Evolutionary conservation across 2,329 filamentous ascomycete genomes (phyloP).

Genomic region (Monosporascus sp.): DNA sequence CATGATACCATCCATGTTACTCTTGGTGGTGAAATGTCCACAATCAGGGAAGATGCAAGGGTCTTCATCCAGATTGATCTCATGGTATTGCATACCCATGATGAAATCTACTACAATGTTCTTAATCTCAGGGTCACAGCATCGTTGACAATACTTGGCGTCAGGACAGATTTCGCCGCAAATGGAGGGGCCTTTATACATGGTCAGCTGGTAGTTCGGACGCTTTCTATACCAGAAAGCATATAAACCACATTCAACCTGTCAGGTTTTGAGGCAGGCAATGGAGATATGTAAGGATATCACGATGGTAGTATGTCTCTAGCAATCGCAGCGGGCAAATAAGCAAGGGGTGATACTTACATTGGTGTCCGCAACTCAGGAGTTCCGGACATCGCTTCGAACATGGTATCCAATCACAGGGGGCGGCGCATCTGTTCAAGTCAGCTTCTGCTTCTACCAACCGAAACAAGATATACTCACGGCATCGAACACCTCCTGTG

Average conservation of each 20-base stretch:
- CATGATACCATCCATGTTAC: slow-evolving; percentile 57
- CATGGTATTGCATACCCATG: slow-evolving; percentile 45
- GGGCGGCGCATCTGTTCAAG: slow-evolving; percentile 48
- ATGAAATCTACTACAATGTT: slow-evolving; percentile 51
- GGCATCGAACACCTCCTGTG: slow-evolving; percentile 42
- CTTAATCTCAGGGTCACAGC: slow-evolving; percentile 39
- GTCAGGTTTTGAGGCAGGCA: no score
- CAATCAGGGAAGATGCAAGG: slow-evolving; percentile 59
- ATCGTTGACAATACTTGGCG: slow-evolving; percentile 49
- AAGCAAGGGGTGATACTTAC: no score
- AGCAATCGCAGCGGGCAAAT: no score
- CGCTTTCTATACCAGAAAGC: no score
- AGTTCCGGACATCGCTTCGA: slow-evolving; percentile 48
- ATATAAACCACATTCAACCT: no score
- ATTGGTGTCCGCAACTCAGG: slow-evolving; percentile 57
- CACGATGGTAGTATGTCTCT: no score
- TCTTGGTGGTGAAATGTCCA: slow-evolving; percentile 56
- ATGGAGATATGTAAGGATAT: no score
- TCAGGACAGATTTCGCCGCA: slow-evolving; percentile 60
- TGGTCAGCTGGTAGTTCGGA: neutral
- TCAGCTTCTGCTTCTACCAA: neutral
- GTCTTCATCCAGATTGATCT: slow-evolving; percentile 52
- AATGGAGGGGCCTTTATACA: slow-evolving; percentile 41
- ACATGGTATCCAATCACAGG: slow-evolving; percentile 64
- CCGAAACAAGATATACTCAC: slow-evolving; percentile 2